These are phyloP conservation scores for Coemansia sp. DNA, from an alignment of 371 early-diverging fungal species.

Conservation along the genomic window DNA sequence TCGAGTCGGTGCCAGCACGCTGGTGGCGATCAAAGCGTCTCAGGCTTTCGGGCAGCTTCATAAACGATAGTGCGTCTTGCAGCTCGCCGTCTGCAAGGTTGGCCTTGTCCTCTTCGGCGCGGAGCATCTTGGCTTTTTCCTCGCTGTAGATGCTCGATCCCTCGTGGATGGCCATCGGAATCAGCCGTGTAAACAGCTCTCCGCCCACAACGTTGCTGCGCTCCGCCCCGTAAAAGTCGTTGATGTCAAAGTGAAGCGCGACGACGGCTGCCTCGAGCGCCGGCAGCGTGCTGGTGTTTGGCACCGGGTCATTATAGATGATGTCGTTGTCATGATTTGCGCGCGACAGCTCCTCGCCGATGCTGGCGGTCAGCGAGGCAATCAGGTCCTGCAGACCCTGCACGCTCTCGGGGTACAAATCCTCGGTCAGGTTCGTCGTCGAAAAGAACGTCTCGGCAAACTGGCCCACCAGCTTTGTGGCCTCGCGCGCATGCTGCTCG, in stretches of 20 bases:
- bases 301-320: conserved; percentile 89
- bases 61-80: conserved; percentile 75
- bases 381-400: conserved; percentile 46
- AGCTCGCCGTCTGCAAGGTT: conserved; percentile 85
- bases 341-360: conserved; percentile 34
- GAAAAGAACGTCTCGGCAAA: conserved; percentile 63
- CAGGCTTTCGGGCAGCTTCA: conserved; percentile 79
- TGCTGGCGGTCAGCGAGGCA: conserved; percentile 27
- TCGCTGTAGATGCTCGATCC: conserved; percentile 89
- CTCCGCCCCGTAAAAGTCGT: conserved; percentile 54
- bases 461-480: conserved; percentile 66
- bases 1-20: conserved; percentile 34
- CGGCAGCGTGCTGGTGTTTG: conserved; percentile 72
- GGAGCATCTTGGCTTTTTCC: conserved; percentile 88
- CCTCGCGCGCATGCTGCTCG: conserved; percentile 81
- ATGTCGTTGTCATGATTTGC: conserved; percentile 86
- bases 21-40: conserved; percentile 63
- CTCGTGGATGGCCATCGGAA: conserved; percentile 92
- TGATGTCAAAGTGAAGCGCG: conserved; percentile 40
- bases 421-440: conserved; percentile 38
- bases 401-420: conserved; percentile 30
- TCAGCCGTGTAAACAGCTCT: conserved; percentile 83
- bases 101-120: conserved; percentile 72
- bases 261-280: conserved; percentile 64
- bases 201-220: conserved; percentile 68